Base-by-base conservation (phyloP, 2,329 filamentous ascomycete genomes). In the Colletotrichum aenigma region DNA sequence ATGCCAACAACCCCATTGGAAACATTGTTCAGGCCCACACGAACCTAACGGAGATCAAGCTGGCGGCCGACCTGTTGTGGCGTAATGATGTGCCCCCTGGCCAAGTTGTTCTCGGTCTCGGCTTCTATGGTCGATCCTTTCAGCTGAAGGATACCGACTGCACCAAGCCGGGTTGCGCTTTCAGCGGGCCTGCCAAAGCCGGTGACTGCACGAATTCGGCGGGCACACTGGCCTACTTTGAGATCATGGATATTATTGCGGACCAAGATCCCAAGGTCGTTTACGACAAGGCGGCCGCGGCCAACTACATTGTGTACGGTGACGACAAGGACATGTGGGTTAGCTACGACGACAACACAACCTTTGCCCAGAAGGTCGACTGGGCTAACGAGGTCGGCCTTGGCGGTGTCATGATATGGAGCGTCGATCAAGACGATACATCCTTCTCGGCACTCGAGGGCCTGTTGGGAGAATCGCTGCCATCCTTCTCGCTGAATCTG, bases 1-100 rank as follows among this genome's bases (percentile, higher is more conserved):
- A 70, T 32, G 26, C 24, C 28, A 26, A 70, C 2, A 70, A 70
- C 55, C 67, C 67, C 21, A 81, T 77, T 28, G 85, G 84, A 3
- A 55, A 76, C 2, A 77, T 78, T 16, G 79, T 87, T 7, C 78
- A 81, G 26, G 77, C 79, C 4, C 87, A 88, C 70, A 87, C 87
- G 0, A 87, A 88, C 73, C 70, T 87, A 9, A 86, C 85, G 7
- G 86, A 88, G 71, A 87, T 87, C 34, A 79, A 86, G 8, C 26
- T 74, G 1, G 81, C 80, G 0, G 72, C 87, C 1, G 83, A 87
- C 6, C 83, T 88, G 1, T 77, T 89, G 6, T 88, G 87, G 86
- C 81, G 85, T 8, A 55, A 13, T 32, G 78, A 83, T 24, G 79
- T 90, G 6, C 76, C 80, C 3, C 84, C 88, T 0, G 56, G 70